Evolutionary conservation across 768 basidiomycete genomes (phyloP), one percentile per base, ranked within the genome.

Genomic region (Hygrophoropsis aurantiaca): DNA sequence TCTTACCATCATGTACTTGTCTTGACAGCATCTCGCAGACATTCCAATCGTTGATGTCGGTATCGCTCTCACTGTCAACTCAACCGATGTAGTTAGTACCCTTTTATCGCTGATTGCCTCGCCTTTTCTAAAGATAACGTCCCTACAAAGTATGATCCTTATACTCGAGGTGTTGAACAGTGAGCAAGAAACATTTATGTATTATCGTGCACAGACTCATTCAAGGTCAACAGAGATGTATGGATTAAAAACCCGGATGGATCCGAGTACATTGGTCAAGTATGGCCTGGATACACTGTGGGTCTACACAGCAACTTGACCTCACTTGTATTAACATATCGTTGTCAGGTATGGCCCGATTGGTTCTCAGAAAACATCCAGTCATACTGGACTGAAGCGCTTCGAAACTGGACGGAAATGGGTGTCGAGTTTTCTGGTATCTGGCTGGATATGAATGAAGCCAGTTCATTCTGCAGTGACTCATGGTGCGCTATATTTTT

Each of bases 211-310:
- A 36, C 47, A 1, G 24, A 42, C 11, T 32, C 44, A n/a, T 33
- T 19, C 30, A 52, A 15, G 7, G 4, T 42, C 3, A 23, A 18
- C 50, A 85, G 84, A n/a, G 75, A 79, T 40, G 76, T 81, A 0
- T 90, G 83, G 62, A 77, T 91, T 42, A 87, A 80, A 55, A 89
- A 90, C 60, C 83, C 82, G 0, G 83, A 90, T 56, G 82, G 81
- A 0, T 75, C 81, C 30, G 76, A 83, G 55, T 90, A 85, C 61
- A 59, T 87, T 1, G 89, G 89, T 10, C 74, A 82, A 58, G 87
- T 88, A 8, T 90, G 85, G 87, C 86, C 87, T 13, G 85, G 87
- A 19, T 84, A 79, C 63, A 83, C 84, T 6, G 85, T 81, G 27
- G 15, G 73, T 58, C 26, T 11, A 24, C 9, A 3, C 13, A 4